Conservation (phyloP, 75 land plant genomes). For the Sequoiadendron giganteum region DNA sequence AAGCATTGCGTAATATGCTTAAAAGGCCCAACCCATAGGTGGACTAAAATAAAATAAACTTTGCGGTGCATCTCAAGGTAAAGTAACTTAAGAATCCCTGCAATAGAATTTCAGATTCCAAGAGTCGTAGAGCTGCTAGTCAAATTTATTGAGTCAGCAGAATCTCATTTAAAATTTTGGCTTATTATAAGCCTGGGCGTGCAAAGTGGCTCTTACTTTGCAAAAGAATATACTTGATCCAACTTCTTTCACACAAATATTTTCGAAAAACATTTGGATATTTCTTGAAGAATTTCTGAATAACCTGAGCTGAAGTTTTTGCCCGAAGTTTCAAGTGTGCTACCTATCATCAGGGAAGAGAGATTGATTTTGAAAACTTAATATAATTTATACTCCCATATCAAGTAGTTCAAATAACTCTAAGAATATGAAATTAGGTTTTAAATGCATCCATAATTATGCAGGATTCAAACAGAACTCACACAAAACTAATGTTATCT, state of each 20-base stretch:
- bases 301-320: no score
- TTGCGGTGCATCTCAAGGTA: neutral
- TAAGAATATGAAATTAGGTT: no score
- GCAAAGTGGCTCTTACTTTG: neutral
- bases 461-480: neutral
- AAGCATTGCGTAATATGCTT: neutral
- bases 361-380: no score
- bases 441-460: no score
- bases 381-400: neutral
- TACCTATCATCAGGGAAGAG: no score
- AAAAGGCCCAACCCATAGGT: neutral
- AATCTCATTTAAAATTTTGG: neutral
- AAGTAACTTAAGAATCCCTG: neutral
- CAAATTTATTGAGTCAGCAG: neutral
- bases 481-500: neutral
- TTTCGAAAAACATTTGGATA: no score
- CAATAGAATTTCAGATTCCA: neutral
- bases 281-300: no score
- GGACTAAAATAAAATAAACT: neutral
- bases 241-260: no score
- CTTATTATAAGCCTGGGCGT: neutral
- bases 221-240: neutral
- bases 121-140: neutral
- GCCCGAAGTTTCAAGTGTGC: no score
- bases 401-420: neutral